Percentiles rank a stretch among this genome's conserved stretches.
Evolutionary conservation across 78 protist species (phyloP).

Genomic region (Dictyostelium discoideum): DNA sequence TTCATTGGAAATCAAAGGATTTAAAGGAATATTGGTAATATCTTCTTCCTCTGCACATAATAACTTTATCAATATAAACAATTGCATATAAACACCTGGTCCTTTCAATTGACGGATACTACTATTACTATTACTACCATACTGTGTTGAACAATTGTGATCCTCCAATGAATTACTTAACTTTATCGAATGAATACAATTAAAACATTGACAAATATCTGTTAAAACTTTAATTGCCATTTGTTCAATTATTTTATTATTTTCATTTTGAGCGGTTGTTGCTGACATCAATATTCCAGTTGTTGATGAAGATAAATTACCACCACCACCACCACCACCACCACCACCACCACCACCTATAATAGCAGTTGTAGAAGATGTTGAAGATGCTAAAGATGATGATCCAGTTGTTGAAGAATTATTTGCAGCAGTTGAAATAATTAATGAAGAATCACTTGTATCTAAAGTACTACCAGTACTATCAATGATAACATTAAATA

Average conservation of each 20-base stretch:
- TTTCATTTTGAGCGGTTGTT: neutral
- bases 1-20: neutral
- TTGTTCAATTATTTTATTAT: neutral
- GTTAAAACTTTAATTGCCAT: neutral
- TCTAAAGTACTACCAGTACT: neutral
- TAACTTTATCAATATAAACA: constrained; percentile 24
- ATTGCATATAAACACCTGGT: constrained; percentile 32
- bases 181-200: constrained; percentile 40
- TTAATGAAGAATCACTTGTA: neutral
- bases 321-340: neutral
- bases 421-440: neutral
- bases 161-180: constrained; percentile 16
- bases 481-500: constrained; percentile 12
- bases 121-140: neutral
- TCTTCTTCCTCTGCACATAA: constrained; percentile 46
- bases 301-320: neutral
- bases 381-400: neutral
- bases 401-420: neutral
- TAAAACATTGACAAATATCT: constrained; percentile 39
- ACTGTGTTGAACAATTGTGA: neutral
- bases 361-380: neutral
- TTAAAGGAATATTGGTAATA: constrained; percentile 18
- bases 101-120: neutral
- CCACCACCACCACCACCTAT: neutral
- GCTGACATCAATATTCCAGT: neutral